Conservation (phyloP, 2,329 filamentous ascomycete species). For the Pseudogymnoascus sp. region DNA sequence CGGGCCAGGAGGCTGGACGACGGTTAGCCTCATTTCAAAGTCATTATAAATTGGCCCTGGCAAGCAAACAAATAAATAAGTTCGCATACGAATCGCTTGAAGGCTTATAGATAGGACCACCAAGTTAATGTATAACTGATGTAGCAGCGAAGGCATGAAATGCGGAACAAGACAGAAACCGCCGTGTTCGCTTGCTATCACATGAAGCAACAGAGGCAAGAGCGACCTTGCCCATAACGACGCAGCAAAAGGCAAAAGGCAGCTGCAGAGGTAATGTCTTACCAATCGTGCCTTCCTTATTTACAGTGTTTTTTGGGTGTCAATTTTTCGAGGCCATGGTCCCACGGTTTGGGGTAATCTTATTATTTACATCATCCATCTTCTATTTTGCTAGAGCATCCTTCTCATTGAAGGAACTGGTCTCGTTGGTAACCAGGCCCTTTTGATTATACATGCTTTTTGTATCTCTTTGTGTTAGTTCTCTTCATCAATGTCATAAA, state of each 20-base stretch:
- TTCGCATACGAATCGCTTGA: background rate
- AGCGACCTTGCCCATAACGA: background rate
- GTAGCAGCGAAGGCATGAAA: background rate
- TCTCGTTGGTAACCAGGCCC: background rate
- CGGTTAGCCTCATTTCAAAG: background rate
- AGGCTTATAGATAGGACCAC: background rate
- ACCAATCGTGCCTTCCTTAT: background rate
- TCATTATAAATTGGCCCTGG: background rate
- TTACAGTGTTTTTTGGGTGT: background rate
- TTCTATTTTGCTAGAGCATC: background rate
- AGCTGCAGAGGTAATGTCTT: background rate
- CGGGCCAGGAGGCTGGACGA: background rate
- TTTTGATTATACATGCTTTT: conserved; percentile 7
- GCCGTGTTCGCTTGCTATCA: background rate
- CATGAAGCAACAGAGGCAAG: background rate
- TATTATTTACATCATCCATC: background rate
- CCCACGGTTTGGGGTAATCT: background rate
- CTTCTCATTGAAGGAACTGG: conserved; percentile 1
- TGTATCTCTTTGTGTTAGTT: background rate
- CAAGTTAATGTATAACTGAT: background rate
- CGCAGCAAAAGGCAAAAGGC: background rate
- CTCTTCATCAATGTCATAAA: background rate
- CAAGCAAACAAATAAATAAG: background rate
- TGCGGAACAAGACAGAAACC: background rate
- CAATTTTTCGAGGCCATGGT: background rate